phyloP scores from a whole-genome alignment of 805 yeast species.

The Komagataella kurtzmanii region DNA sequence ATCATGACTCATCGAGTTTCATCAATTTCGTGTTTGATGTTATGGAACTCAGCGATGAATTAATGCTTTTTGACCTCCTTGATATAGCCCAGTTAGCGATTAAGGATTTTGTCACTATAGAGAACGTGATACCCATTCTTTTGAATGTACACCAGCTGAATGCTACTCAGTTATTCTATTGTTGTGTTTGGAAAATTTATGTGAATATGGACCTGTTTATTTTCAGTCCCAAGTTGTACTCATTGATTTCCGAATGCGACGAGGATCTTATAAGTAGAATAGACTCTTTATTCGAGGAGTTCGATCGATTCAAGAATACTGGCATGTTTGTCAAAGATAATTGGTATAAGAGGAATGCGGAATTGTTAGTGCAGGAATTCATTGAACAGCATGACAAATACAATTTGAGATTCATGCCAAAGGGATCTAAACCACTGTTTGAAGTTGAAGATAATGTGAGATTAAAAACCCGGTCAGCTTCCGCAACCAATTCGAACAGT shows the following conservation, averaged over 20 bases:
- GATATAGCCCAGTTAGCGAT: constrained; percentile 47
- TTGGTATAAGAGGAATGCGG: constrained; percentile 10
- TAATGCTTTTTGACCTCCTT: constrained; percentile 45
- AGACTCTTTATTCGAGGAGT: constrained; percentile 22
- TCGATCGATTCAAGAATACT: constrained; percentile 14
- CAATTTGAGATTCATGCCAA: neutral
- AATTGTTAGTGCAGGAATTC: constrained; percentile 19
- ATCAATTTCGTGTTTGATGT: constrained; percentile 43
- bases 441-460: neutral
- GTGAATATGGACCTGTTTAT: constrained; percentile 51
- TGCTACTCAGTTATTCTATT: constrained; percentile 41
- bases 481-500: neutral
- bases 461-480: neutral
- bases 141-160: constrained; percentile 36
- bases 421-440: neutral
- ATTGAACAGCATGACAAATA: constrained; percentile 17
- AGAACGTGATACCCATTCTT: constrained; percentile 45
- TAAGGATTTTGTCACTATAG: constrained; percentile 39
- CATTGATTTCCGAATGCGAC: constrained; percentile 14
- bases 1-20: constrained; percentile 18
- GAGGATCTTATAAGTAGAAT: constrained; percentile 10
- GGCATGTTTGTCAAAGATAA: constrained; percentile 4
- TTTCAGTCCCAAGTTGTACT: constrained; percentile 26
- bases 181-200: constrained; percentile 57
- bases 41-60: constrained; percentile 47